phyloP scores from a whole-genome alignment of 2,329 filamentous ascomycete genomes.

The Ambrosiella xylebori region DNA sequence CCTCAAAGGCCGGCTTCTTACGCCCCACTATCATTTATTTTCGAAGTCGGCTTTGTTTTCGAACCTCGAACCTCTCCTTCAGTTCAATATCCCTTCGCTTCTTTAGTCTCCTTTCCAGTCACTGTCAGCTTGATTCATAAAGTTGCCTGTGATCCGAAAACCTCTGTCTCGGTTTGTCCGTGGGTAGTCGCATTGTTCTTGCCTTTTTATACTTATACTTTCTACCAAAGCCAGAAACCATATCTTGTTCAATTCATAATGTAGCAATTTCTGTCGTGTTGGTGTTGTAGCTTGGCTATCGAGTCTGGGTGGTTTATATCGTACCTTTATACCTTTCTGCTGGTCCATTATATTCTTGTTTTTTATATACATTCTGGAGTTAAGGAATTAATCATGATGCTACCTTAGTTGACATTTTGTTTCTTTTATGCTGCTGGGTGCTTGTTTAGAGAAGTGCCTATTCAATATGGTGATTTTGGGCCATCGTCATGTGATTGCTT shows the following conservation, averaged over 20 bases:
- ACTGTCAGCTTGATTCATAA: too few species aligned
- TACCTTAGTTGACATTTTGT: slow-evolving; percentile 9
- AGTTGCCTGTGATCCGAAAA: not conserved
- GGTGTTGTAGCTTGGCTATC: slow-evolving; percentile 8
- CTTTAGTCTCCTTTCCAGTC: not conserved
- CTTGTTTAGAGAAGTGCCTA: too few species aligned
- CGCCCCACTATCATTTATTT: slow-evolving; percentile 4
- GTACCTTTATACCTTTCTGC: slow-evolving; percentile 2
- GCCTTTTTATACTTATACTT: slow-evolving; percentile 3
- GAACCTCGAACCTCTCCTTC: slow-evolving; percentile 4
- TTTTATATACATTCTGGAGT: not conserved
- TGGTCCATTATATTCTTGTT: slow-evolving; percentile 11
- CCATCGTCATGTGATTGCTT: not conserved
- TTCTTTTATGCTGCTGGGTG: not conserved
- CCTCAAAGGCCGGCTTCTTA: not conserved
- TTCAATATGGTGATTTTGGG: too few species aligned
- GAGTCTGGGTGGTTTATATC: slow-evolving; percentile 4
- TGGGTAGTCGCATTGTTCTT: not conserved
- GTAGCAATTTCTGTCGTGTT: not conserved
- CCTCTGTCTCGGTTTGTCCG: not conserved
- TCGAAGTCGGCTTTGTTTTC: slow-evolving; percentile 15
- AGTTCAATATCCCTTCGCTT: not conserved
- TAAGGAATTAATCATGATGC: slow-evolving; percentile 7
- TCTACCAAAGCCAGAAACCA: not conserved
- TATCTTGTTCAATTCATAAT: slow-evolving; percentile 7